Conservation (phyloP, 1,139 yeast species). For the Lizanozyma gosingica region DNA sequence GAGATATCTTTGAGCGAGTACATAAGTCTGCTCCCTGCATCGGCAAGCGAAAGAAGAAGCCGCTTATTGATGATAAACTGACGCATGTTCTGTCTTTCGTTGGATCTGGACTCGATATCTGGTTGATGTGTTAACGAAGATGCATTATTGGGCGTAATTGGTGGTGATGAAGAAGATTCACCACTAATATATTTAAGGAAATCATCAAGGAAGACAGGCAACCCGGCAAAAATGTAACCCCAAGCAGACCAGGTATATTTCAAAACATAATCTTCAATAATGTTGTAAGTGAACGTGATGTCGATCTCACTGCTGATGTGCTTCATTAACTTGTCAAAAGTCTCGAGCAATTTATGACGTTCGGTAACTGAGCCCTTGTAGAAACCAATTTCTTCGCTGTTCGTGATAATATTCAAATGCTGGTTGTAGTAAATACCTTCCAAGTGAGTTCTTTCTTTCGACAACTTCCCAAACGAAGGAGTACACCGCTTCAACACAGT, state of each 20-base stretch:
- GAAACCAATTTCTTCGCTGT: conserved; percentile 90
- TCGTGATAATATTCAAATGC: conserved; percentile 76
- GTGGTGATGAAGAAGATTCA: neutral
- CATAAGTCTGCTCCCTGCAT: conserved; percentile 95
- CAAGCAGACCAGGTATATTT: conserved; percentile 94
- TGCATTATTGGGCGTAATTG: no score
- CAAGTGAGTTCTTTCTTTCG: conserved; percentile 63
- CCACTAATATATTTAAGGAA: conserved; percentile 10
- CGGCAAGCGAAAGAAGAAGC: conserved; percentile 83
- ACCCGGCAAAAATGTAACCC: conserved; percentile 83
- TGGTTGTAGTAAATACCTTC: conserved; percentile 89
- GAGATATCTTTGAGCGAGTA: conserved; percentile 91
- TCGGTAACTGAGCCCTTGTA: conserved; percentile 87
- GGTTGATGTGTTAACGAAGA: neutral
- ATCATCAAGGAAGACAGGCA: conserved; percentile 61
- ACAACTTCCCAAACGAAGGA: conserved; percentile 78
- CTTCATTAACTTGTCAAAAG: conserved; percentile 45
- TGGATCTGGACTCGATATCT: conserved; percentile 12
- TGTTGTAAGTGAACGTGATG: conserved; percentile 50
- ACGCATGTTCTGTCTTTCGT: conserved; percentile 58
- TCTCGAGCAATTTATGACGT: conserved; percentile 51
- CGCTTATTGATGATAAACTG: conserved; percentile 87
- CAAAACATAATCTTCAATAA: conserved; percentile 78
- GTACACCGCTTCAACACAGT: conserved; percentile 62
- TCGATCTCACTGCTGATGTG: conserved; percentile 44